phyloP scores from a whole-genome alignment of 2,329 filamentous ascomycete genomes.

The Xylaria sp. region DNA sequence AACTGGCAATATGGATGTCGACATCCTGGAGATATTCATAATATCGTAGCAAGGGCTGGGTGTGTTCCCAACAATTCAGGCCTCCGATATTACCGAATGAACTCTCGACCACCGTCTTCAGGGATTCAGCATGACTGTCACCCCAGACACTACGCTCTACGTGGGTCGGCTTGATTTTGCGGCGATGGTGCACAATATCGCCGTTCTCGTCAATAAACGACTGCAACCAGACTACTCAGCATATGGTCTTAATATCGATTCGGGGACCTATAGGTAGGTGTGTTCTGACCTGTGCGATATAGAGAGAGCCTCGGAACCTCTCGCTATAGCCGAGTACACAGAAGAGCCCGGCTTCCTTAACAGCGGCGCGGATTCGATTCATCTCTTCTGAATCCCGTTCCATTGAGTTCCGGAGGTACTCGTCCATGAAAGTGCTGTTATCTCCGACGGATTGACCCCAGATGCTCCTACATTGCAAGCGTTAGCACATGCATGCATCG shows the following conservation, averaged over 20 bases:
- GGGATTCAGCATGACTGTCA: conserved; percentile 47
- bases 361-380: conserved; percentile 5
- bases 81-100: conserved; percentile 51
- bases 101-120: conserved; percentile 48
- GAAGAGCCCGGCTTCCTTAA: conserved; percentile 10
- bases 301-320: conserved; percentile 11
- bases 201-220: conserved; percentile 18
- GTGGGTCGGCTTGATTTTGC: conserved; percentile 60
- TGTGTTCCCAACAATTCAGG: conserved; percentile 58
- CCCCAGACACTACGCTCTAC: conserved; percentile 59
- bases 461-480: not conserved
- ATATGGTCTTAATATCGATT: not conserved
- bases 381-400: conserved; percentile 9
- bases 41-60: conserved; percentile 56
- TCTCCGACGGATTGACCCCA: conserved; percentile 8
- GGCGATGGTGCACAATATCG: conserved; percentile 35
- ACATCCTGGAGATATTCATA: conserved; percentile 51
- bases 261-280: not conserved
- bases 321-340: conserved; percentile 16
- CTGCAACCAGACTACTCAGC: not conserved
- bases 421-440: conserved; percentile 4
- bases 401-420: conserved; percentile 13
- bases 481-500: conserved; percentile 29
- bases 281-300: conserved; percentile 11
- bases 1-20: conserved; percentile 54